Percentiles rank a stretch among this genome's conserved stretches.
phyloP scores from a whole-genome alignment of 192 early-diverging fungal genomes.

The Entrophospora sp. region DNA sequence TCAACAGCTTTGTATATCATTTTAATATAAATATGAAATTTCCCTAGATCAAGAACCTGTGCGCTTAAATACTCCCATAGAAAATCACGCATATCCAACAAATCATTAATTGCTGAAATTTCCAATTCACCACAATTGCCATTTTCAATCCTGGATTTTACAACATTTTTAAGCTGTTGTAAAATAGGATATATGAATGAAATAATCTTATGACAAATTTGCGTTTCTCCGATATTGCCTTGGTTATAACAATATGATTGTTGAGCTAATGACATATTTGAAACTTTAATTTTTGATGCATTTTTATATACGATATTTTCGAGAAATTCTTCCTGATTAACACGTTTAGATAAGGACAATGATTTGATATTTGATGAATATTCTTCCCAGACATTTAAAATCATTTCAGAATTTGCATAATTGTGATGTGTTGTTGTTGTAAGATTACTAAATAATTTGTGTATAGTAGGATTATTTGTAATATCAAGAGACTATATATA shows the following conservation, averaged over 20 bases:
- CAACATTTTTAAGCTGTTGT: constrained; percentile 1
- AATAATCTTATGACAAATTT: constrained; percentile 37
- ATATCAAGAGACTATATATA: constrained; percentile 9
- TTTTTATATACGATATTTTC: constrained; percentile 16
- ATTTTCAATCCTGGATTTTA: constrained; percentile 25
- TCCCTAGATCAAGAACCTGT: constrained; percentile 36
- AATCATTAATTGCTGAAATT: constrained; percentile 23
- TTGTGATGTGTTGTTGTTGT: neutral
- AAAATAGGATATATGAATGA: constrained; percentile 38
- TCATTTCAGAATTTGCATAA: neutral
- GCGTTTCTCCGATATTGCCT: constrained; percentile 29
- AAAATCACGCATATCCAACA: constrained; percentile 46
- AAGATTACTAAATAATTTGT: neutral
- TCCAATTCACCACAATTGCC: constrained; percentile 5
- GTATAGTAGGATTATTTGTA: neutral
- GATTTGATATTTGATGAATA: constrained; percentile 11
- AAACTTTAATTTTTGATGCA: constrained; percentile 19
- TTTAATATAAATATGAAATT: constrained; percentile 42
- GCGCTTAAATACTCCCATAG: constrained; percentile 39
- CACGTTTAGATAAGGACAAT: constrained; percentile 21
- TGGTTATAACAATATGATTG: constrained; percentile 34
- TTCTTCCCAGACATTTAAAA: neutral
- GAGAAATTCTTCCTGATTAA: constrained; percentile 24
- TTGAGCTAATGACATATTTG: constrained; percentile 28
- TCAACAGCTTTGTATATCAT: constrained; percentile 29